Evolutionary conservation across 176 grass and related monocot species (phyloP).

Genomic region (Oryza glaberrima): DNA sequence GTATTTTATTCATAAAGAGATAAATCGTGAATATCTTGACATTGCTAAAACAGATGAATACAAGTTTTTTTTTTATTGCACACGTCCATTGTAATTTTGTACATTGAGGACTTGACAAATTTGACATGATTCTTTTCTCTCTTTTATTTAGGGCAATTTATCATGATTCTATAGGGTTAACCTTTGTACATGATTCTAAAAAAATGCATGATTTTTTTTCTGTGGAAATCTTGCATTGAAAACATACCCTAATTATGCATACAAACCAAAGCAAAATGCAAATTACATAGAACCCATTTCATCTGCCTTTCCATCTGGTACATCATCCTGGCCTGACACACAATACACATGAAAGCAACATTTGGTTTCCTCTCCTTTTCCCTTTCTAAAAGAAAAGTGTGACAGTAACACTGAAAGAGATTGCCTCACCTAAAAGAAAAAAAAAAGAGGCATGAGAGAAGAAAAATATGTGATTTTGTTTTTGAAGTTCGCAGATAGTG

Average conservation of each 20-base stretch:
- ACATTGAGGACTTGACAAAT: neutral
- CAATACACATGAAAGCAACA: conserved; percentile 44
- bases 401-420: conserved; percentile 53
- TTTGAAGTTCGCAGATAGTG: conserved; percentile 10
- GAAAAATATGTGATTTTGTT: neutral
- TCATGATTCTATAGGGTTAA: neutral
- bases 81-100: neutral
- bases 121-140: neutral
- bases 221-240: neutral
- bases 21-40: neutral
- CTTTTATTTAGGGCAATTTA: neutral
- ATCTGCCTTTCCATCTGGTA: neutral
- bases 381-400: conserved; percentile 46
- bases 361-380: conserved; percentile 25
- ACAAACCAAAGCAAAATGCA: neutral
- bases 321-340: conserved; percentile 23
- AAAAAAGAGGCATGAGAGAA: neutral
- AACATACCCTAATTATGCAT: neutral
- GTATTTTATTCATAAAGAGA: neutral
- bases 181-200: neutral
- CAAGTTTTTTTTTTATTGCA: neutral
- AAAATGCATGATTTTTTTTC: neutral
- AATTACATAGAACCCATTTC: neutral
- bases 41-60: neutral
- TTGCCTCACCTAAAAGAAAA: conserved; percentile 52